Conservation (phyloP, 2,329 filamentous ascomycete genomes). For the Zopfia rhizophila region DNA sequence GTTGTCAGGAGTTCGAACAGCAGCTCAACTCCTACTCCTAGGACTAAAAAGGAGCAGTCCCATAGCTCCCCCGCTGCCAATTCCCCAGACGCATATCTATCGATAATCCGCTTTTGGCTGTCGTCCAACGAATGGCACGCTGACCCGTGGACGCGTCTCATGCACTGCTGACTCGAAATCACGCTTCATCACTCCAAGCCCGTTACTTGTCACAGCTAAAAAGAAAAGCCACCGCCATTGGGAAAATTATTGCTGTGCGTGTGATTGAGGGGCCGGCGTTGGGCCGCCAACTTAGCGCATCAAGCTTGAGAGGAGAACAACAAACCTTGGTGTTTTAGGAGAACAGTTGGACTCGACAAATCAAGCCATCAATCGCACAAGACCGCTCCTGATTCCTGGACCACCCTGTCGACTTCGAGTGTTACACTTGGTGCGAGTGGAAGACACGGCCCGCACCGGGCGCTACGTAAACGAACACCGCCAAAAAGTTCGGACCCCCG, state of each 20-base stretch:
- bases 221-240: constrained; percentile 10
- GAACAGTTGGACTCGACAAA: no score
- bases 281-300: constrained; percentile 1
- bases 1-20: no score
- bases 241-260: neutral
- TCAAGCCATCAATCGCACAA: no score
- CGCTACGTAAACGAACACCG: neutral
- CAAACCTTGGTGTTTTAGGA: no score
- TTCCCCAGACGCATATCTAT: no score
- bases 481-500: no score
- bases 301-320: no score
- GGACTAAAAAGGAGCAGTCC: no score
- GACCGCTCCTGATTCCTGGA: neutral
- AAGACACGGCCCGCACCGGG: neutral
- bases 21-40: no score
- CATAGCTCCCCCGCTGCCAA: no score
- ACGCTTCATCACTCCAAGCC: no score
- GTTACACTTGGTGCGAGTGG: no score
- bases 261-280: constrained; percentile 1
- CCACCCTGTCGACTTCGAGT: constrained; percentile 18
- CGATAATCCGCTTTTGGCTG: constrained; percentile 30
- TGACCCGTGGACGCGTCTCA: constrained; percentile 48
- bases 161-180: constrained; percentile 38
- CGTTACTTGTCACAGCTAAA: constrained; percentile 12
- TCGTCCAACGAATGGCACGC: constrained; percentile 37